Evolutionary conservation across 2,329 filamentous ascomycete species (phyloP).

Genomic region (Sarocladiaceae sp.): DNA sequence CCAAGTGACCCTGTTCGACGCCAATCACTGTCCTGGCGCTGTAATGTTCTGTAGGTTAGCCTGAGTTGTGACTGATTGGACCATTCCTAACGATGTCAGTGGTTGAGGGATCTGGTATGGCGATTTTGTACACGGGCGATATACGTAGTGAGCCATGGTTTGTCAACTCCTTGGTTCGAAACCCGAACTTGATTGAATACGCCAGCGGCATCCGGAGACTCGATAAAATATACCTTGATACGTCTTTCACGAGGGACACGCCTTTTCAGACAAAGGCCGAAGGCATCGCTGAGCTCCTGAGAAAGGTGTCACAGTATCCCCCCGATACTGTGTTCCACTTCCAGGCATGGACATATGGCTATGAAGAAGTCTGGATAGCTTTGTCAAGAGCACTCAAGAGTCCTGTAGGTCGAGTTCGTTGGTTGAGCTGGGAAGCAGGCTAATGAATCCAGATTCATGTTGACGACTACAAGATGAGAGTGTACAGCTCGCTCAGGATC

Average conservation of each 20-base stretch:
- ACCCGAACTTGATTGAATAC: conserved; percentile 71
- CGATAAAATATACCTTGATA: conserved; percentile 84
- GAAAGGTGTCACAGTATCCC: conserved; percentile 62
- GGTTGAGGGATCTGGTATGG: conserved; percentile 65
- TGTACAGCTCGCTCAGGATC: conserved; percentile 61
- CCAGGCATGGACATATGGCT: conserved; percentile 81
- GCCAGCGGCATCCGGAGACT: conserved; percentile 58
- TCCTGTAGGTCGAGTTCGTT: conserved; percentile 35
- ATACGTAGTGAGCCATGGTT: conserved; percentile 83
- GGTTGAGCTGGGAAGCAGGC: not conserved
- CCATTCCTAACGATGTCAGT: conserved; percentile 38
- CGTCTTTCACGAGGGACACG: conserved; percentile 56
- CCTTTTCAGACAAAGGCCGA: conserved; percentile 60
- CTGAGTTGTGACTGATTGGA: too few relatives aligned
- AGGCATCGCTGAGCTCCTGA: conserved; percentile 67
- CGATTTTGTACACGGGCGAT: conserved; percentile 84
- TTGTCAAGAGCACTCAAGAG: conserved; percentile 64
- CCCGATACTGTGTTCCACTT: conserved; percentile 74
- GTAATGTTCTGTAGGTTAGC: conserved; percentile 70
- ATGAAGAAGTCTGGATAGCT: conserved; percentile 87
- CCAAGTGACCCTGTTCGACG: conserved; percentile 78
- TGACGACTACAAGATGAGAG: conserved; percentile 67
- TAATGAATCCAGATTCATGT: conserved; percentile 58
- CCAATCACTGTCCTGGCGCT: conserved; percentile 85
- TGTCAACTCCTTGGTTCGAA: conserved; percentile 64